Evolutionary conservation across 805 yeast genomes (phyloP).

Genomic region (Zygosaccharomyces lentus): DNA sequence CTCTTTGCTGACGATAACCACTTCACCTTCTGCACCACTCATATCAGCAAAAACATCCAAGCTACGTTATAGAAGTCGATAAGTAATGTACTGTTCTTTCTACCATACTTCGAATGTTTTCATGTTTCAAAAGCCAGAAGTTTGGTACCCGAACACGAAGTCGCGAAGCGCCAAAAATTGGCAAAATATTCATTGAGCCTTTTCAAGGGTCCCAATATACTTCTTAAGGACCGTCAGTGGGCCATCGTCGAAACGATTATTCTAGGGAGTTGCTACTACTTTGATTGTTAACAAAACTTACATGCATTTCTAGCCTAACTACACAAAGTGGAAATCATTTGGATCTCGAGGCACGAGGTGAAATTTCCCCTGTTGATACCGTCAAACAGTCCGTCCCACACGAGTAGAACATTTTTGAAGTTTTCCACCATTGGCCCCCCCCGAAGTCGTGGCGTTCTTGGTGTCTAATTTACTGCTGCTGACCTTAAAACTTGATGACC

Average conservation of each 20-base stretch:
- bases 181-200: too few relatives aligned
- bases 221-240: too few relatives aligned
- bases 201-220: too few relatives aligned
- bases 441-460: slow-evolving; percentile 38
- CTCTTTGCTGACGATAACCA: slow-evolving; percentile 5
- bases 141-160: neutral
- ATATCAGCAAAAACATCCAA: neutral
- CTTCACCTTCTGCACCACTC: slow-evolving; percentile 8
- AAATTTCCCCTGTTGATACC: slow-evolving; percentile 49
- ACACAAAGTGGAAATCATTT: neutral
- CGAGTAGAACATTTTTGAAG: slow-evolving; percentile 42
- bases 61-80: neutral
- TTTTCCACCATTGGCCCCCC: slow-evolving; percentile 40
- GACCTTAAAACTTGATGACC: slow-evolving; percentile 38
- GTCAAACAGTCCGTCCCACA: slow-evolving; percentile 46
- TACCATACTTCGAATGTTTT: neutral
- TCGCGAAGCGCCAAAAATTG: neutral
- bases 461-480: slow-evolving; percentile 41
- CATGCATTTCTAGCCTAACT: too few relatives aligned
- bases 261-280: neutral
- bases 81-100: neutral
- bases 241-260: neutral
- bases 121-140: neutral
- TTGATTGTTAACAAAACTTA: too few relatives aligned
- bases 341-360: slow-evolving; percentile 41